Conservation (phyloP, 257 asterid species). For the Solanum appendiculatum region DNA sequence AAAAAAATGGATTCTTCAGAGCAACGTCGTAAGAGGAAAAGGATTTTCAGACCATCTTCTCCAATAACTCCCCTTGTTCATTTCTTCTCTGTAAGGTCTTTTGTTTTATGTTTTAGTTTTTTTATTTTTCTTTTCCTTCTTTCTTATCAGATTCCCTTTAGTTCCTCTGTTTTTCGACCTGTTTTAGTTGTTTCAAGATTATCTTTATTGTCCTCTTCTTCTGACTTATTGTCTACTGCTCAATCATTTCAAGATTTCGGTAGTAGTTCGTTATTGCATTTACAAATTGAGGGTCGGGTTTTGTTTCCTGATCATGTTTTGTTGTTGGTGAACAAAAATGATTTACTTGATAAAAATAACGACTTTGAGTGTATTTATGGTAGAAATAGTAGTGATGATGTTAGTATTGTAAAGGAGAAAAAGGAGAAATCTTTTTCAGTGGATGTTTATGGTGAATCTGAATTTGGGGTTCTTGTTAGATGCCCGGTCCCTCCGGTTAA, state of each 20-base stretch:
- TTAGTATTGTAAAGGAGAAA: conserved; percentile 15
- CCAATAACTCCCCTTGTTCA: conserved; percentile 5
- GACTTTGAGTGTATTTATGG: conserved; percentile 54
- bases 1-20: conserved; percentile 61
- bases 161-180: conserved; percentile 55
- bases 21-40: conserved; percentile 75
- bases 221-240: conserved; percentile 15
- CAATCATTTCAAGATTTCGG: conserved; percentile 33
- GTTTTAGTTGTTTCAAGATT: conserved; percentile 59
- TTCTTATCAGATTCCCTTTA: conserved; percentile 29
- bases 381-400: conserved; percentile 1
- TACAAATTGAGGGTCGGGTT: conserved; percentile 56
- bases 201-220: conserved; percentile 48
- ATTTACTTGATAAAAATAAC: conserved; percentile 7
- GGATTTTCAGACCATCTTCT: conserved; percentile 34
- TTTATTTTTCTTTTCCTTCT: conserved; percentile 36
- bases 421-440: conserved; percentile 39
- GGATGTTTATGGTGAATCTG: conserved; percentile 60
- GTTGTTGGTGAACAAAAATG: conserved; percentile 27
- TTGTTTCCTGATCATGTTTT: conserved; percentile 76
- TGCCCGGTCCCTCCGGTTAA: conserved; percentile 64
- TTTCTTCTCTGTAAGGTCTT: conserved; percentile 56
- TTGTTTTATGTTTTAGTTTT: conserved; percentile 43
- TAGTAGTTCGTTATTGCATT: conserved; percentile 12
- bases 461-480: conserved; percentile 42